A percentile compares a stretch with the other conserved stretches of the same genome.
phyloP scores from a whole-genome alignment of 208 protist genomes.

The Crithidia fasciculata region DNA sequence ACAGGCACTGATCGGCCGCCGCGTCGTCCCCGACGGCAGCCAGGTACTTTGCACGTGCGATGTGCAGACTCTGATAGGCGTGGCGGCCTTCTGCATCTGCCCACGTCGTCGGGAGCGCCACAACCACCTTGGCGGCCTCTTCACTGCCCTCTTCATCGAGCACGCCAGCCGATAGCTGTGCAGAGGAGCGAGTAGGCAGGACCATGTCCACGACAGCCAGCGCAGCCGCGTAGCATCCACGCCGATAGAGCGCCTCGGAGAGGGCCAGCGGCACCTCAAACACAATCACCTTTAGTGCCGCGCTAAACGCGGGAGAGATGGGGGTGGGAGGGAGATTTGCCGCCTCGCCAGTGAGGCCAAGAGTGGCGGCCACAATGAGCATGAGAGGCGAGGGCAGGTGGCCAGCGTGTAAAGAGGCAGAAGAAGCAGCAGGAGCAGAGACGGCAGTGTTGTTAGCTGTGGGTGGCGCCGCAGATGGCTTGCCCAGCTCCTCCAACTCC shows the following conservation, averaged over 20 bases:
- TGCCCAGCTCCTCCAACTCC: conserved; percentile 4
- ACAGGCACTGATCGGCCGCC: conserved; percentile 48
- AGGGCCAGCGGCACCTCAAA: conserved; percentile 35
- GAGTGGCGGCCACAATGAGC: neutral
- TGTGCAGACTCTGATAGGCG: conserved; percentile 15
- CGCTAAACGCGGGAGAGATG: too few species aligned
- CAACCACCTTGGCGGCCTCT: too few species aligned
- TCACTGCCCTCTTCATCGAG: neutral
- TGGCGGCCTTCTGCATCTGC: too few species aligned
- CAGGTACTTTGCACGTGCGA: conserved; percentile 49
- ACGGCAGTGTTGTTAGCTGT: neutral
- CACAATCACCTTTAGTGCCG: conserved; percentile 5
- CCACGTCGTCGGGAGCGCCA: too few species aligned
- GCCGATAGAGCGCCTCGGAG: conserved; percentile 24
- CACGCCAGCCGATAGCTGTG: neutral
- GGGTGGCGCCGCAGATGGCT: neutral
- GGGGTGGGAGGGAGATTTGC: too few species aligned
- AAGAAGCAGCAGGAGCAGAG: neutral
- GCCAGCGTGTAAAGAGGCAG: neutral
- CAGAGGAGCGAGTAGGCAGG: neutral
- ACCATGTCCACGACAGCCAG: conserved; percentile 19
- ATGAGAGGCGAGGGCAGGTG: conserved; percentile 1
- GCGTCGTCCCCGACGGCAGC: conserved; percentile 37
- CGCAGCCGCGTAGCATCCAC: conserved; percentile 6
- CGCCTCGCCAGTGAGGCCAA: neutral